Conservation (phyloP, 2,329 filamentous ascomycete genomes). For the Botrytis medusae region DNA sequence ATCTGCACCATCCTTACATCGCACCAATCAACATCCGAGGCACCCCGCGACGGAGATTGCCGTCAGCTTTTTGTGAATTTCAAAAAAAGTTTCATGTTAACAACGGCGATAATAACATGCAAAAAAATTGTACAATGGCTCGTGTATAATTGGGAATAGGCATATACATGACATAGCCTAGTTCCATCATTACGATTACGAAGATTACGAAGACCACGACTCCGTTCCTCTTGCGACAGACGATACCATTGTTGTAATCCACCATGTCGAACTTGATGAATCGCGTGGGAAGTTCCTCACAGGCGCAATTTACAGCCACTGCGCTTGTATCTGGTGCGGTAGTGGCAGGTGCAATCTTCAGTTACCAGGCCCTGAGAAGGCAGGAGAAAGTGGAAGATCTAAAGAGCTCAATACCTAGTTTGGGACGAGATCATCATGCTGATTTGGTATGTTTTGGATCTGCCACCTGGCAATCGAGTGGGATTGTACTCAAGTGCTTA, state of each 20-base stretch:
- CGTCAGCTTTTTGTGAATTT: not conserved
- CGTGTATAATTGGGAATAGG: not conserved
- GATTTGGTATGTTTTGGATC: constrained; percentile 42
- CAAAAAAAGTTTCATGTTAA: constrained; percentile 11
- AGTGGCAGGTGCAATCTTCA: constrained; percentile 59
- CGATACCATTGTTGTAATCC: not conserved
- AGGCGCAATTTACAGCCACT: constrained; percentile 65
- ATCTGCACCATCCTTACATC: constrained; percentile 10
- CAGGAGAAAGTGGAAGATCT: constrained; percentile 55
- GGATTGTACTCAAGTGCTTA: constrained; percentile 5
- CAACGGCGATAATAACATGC: not conserved
- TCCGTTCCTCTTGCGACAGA: not conserved
- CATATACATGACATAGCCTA: not conserved
- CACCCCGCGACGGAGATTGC: constrained; percentile 17
- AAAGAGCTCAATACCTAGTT: constrained; percentile 59
- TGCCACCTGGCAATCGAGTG: not conserved
- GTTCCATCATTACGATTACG: not conserved
- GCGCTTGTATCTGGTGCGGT: constrained; percentile 64
- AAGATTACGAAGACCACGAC: not conserved
- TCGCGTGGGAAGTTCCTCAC: constrained; percentile 28
- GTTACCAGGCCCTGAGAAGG: constrained; percentile 60
- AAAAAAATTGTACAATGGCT: not conserved
- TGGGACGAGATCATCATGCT: constrained; percentile 39
- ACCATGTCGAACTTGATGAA: constrained; percentile 37
- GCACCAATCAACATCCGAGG: constrained; percentile 8